phyloP scores from a whole-genome alignment of 371 early-diverging fungal genomes.

The Lichtheimia hyalospora region DNA sequence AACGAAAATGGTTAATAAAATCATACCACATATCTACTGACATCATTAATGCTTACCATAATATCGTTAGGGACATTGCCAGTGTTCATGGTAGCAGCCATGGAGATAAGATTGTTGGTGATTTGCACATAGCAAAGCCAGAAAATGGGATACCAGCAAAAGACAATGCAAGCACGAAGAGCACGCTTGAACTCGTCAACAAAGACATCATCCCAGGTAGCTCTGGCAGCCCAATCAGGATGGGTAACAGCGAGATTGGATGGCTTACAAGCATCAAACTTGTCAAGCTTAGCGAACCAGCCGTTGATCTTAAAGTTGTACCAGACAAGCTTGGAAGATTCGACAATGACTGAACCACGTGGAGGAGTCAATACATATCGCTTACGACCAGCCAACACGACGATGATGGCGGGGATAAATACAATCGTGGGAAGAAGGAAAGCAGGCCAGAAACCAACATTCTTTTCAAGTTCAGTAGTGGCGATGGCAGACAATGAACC shows the following conservation, averaged over 20 bases:
- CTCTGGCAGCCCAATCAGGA: conserved; percentile 32
- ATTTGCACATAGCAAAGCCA: conserved; percentile 81
- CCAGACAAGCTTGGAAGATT: conserved; percentile 22
- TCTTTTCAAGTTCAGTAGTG: conserved; percentile 56
- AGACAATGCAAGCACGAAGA: conserved; percentile 69
- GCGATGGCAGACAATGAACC: conserved; percentile 70
- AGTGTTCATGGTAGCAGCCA: conserved; percentile 50
- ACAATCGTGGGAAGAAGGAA: conserved; percentile 68
- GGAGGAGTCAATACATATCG: conserved; percentile 61
- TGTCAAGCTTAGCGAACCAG: conserved; percentile 23
- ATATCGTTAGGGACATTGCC: conserved; percentile 60
- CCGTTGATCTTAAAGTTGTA: conserved; percentile 28
- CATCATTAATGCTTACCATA: conserved; percentile 2
- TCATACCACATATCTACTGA: conserved; percentile 10
- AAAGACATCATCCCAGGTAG: conserved; percentile 71
- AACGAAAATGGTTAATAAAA: conserved; percentile 48
- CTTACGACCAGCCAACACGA: conserved; percentile 58
- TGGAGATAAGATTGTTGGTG: conserved; percentile 72
- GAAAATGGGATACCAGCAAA: conserved; percentile 73
- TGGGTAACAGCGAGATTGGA: conserved; percentile 25
- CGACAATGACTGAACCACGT: conserved; percentile 51
- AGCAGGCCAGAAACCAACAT: conserved; percentile 66
- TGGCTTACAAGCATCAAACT: conserved; percentile 39
- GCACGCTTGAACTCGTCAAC: conserved; percentile 70
- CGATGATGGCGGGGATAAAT: conserved; percentile 60